Base-by-base conservation (phyloP, 2,329 filamentous ascomycete species). In the Endothia cerciana region DNA sequence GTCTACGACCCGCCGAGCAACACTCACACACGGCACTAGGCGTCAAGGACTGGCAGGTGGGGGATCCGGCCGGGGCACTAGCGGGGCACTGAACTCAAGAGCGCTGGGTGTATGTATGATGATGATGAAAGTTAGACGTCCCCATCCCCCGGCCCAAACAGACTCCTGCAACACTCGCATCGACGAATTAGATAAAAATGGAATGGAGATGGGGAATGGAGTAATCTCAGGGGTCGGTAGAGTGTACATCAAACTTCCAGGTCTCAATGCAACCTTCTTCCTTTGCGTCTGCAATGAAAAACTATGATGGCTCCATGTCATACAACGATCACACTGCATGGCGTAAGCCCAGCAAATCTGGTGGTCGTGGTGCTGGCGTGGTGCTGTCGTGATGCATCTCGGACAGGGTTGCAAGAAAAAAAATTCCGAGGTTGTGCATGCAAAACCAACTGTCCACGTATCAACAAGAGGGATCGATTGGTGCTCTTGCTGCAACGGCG, bases 1-100 rank as follows among this genome's bases (percentile, higher is more conserved):
- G 85, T 89, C 73, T 97, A 97, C 83, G 91, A 89, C 78, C 92
- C 93, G 70, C 93, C 93, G 64, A 83, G 84, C 76, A 80, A 79
- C 69, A 77, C 76, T 74, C 74, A 74, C 62, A 74, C 80, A 72
- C 84, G 85, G 76, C 77, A 77, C 73, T 86, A 81, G 80, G 73
- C 38, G 40, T 28, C 28, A 58, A 40, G 30, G 55, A 40, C 36
- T 58, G 55, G 55, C 55, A 25, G n/a, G n/a, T 41, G 30, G 43
- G 59, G 59, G 33, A 38, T 57, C 38, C 30, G n/a, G n/a, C 45
- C 38, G 36, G 19, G 47, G 30, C 17, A 0, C 4, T 25, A 15
- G 36, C 40, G 22, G 49, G 49, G 25, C 13, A 41, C 25, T 36
- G 17, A 55, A 30, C 36, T n/a, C 25, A 53, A 47, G 41, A 22